Percentiles rank a stretch among this genome's conserved stretches.
Evolutionary conservation across 2,329 filamentous ascomycete genomes (phyloP).

Genomic region (Diaporthe citrichinensis): DNA sequence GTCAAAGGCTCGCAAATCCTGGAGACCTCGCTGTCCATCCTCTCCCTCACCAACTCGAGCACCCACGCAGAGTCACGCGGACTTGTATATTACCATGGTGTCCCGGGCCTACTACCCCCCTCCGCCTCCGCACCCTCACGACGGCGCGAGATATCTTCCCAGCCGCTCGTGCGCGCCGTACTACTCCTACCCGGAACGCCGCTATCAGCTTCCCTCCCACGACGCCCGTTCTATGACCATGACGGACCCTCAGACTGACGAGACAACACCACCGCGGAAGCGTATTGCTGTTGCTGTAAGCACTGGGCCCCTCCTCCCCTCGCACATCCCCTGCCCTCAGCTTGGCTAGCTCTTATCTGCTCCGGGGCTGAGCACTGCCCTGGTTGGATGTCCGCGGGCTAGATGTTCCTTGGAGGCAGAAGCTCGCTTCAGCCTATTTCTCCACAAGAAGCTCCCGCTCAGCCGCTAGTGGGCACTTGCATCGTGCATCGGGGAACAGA

Average conservation of each 20-base stretch:
- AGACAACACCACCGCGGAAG: slow-evolving; percentile 65
- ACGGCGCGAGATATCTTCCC: slow-evolving; percentile 55
- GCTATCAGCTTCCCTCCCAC: slow-evolving; percentile 54
- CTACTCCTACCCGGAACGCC: slow-evolving; percentile 53
- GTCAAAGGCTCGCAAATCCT: slow-evolving; percentile 9
- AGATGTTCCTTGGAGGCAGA: background rate
- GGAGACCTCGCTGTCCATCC: slow-evolving; percentile 7
- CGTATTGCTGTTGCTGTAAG: slow-evolving; percentile 72
- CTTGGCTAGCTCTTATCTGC: background rate
- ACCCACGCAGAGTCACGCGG: slow-evolving; percentile 8
- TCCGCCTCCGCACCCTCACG: slow-evolving; percentile 44
- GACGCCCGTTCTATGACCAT: slow-evolving; percentile 55
- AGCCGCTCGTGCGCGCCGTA: slow-evolving; percentile 57
- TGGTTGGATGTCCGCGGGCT: background rate
- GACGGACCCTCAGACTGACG: slow-evolving; percentile 58
- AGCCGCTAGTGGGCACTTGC: slow-evolving; percentile 1
- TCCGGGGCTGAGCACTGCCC: no score
- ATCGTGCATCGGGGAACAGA: slow-evolving; percentile 19
- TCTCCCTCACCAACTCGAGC: slow-evolving; percentile 4
- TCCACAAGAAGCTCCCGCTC: background rate
- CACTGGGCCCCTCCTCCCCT: slow-evolving; percentile 31
- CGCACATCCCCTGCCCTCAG: background rate
- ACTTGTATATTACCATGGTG: slow-evolving; percentile 55
- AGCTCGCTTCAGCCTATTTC: background rate
- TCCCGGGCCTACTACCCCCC: slow-evolving; percentile 56